Evolutionary conservation across 768 basidiomycete species (phyloP), one percentile per base, ranked within the genome.

Genomic region (Kwoniella dejecticola): DNA sequence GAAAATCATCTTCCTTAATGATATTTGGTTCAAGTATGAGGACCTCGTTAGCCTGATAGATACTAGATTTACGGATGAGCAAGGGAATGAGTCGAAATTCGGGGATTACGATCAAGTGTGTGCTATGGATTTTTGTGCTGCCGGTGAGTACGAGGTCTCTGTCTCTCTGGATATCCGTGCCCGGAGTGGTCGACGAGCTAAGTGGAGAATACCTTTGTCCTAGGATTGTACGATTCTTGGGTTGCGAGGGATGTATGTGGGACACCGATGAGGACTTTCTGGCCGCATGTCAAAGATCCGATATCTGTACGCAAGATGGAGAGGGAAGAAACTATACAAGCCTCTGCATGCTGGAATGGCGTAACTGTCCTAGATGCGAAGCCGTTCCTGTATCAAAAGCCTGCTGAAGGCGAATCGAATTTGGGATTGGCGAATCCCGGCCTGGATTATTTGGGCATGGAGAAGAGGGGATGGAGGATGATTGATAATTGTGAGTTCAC

Each of bases 1-100:
- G 13, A 47, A 73, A 52, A 78, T 82, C 7, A 31, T 83, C 0
- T 82, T 82, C 70, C 78, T 79, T 0, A 82, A 82, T 60, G 82
- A 83, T 66, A 66, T 82, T 13, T 80, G 67, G 55, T 64, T 83
- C 60, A 79, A 81, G 30, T 80, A 81, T 2, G 80, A 82, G 61
- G 71, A 74, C 17, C 59, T 82, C 3, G 55, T 82, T 17, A 80
- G 82, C 57, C 74, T 83, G 19, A 57, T 82, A 17, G 38, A 36
- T 1, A 61, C 64, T 6, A 36, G 53, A 21, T 52, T 52, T 40
- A 66, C 66, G 54, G 47, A 59, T 4, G 53, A 52, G 81, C 80
- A 13, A 8, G 41, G 41, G 6, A 19, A 42, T 13, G 19, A 6
- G 5, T 8, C 8, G 5, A n/a, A 42, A 42, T 42, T 42, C 19